Base-by-base conservation (phyloP, 2,329 filamentous ascomycete species). In the Colletotrichum australisinense region DNA sequence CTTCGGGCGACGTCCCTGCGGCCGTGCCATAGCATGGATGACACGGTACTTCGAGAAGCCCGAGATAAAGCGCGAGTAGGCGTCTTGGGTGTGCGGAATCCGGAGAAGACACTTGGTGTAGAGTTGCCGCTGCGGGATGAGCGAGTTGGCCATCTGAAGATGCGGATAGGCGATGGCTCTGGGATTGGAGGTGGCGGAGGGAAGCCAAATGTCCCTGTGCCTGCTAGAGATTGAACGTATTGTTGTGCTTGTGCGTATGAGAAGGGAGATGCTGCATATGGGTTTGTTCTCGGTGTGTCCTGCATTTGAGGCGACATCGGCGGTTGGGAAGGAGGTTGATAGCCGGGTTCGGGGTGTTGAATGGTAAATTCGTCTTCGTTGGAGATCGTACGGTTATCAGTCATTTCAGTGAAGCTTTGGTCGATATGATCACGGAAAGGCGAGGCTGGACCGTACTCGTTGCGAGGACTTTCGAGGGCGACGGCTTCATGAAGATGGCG, bases 71-170 rank as follows among this genome's bases (percentile, higher is more conserved):
- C 26, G 1, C 68, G 46, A 3, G 73, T 69, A 2, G 56, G 4
- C 8, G 46, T 12, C 8, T 69, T 73, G 30, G 59, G 46, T 8
- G 63, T 49, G 28, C 64, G 59, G 3, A 58, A 30, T 3, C 35
- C 57, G 1, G 60, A 57, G 24, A 62, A 42, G 24, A 38, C 42
- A 49, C 64, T 74, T 9, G 56, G 53, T 1, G 56, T 56, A 11
- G 69, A 69, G 6, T 49, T 35, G 1, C 28, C 69, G 9, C 64
- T 73, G 26, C 64, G 58, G 4, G 73, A 73, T 5, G 73, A 73
- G 7, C 69, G 69, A 2, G 73, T 74, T 12, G 73, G 73, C 73
- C 73, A 74, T 14, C 73, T 59, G 30, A 74, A 74, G 24, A 74
- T 74, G 2, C 69, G 63, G 28, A 74, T 74, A 14, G 70, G 70